These are phyloP conservation scores for Babesia sp. DNA, from an alignment of 169 alveolate species.

Conservation along the genomic window DNA sequence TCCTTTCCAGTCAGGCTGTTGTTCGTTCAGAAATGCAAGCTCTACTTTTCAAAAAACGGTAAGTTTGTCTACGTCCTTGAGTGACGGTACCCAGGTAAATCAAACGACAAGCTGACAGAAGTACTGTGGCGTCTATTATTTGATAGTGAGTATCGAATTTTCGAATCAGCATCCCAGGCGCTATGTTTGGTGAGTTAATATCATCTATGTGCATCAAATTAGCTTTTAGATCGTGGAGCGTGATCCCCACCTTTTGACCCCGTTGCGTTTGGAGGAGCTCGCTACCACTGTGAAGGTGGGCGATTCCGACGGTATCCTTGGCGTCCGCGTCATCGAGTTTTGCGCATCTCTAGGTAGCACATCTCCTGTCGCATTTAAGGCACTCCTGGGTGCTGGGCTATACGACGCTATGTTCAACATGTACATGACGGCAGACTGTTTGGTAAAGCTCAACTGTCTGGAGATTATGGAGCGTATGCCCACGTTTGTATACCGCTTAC, in stretches of 20 bases:
- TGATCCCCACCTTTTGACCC: not conserved
- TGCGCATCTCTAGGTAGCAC: slow-evolving; percentile 23
- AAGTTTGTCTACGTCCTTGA: not conserved
- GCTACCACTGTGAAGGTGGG: not conserved
- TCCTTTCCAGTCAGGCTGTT: slow-evolving; percentile 15
- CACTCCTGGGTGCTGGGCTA: slow-evolving; percentile 17
- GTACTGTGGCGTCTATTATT: slow-evolving; percentile 42
- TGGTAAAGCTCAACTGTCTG: slow-evolving; percentile 53
- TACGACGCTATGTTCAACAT: slow-evolving; percentile 21
- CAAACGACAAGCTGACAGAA: slow-evolving; percentile 10
- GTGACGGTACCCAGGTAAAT: not conserved
- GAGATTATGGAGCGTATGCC: slow-evolving; percentile 44
- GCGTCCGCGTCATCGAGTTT: slow-evolving; percentile 43
- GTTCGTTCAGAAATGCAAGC: slow-evolving; percentile 19
- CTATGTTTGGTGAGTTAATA: slow-evolving; percentile 30
- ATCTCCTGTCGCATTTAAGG: slow-evolving; percentile 10
- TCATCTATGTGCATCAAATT: not conserved
- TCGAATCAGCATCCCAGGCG: slow-evolving; percentile 38
- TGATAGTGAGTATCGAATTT: slow-evolving; percentile 41
- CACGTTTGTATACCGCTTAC: slow-evolving; percentile 13
- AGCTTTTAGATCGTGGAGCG: not conserved
- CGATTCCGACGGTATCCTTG: slow-evolving; percentile 30
- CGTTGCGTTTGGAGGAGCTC: not conserved
- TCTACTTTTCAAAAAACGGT: not conserved
- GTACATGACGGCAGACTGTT: slow-evolving; percentile 32